These are phyloP conservation scores for Fusarium sororula DNA, from an alignment of 2,329 filamentous ascomycete species.

Conservation along the genomic window DNA sequence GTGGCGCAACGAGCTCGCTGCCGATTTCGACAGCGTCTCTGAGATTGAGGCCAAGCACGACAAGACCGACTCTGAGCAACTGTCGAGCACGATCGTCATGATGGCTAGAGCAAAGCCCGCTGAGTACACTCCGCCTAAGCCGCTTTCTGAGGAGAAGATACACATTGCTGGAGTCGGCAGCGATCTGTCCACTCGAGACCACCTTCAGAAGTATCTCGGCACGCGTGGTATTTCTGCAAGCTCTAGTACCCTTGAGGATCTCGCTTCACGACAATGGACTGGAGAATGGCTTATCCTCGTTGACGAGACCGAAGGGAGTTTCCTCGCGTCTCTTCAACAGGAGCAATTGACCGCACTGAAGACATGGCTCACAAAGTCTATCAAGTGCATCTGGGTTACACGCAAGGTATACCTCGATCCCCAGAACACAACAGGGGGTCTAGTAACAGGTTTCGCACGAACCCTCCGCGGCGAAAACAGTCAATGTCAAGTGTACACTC, in stretches of 20 bases:
- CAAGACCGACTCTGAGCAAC: slow-evolving; percentile 3
- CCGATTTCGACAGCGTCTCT: slow-evolving; percentile 32
- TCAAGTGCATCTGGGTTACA: slow-evolving; percentile 38
- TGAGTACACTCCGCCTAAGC: slow-evolving; percentile 1
- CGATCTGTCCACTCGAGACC: not conserved
- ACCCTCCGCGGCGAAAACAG: slow-evolving; percentile 34
- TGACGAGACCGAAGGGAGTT: slow-evolving; percentile 31
- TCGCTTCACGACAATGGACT: slow-evolving; percentile 19
- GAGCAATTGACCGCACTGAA: slow-evolving; percentile 29
- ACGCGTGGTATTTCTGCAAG: slow-evolving; percentile 16
- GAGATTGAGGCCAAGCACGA: slow-evolving; percentile 25
- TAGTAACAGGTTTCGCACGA: slow-evolving; percentile 37
- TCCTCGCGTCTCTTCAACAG: slow-evolving; percentile 26
- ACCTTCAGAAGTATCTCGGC: slow-evolving; percentile 9
- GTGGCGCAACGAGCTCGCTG: slow-evolving; percentile 33
- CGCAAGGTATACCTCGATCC: slow-evolving; percentile 35
- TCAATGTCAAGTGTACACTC: slow-evolving; percentile 33
- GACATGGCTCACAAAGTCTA: slow-evolving; percentile 20
- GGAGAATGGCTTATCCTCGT: slow-evolving; percentile 34
- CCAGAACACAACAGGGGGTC: slow-evolving; percentile 31
- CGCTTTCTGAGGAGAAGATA: slow-evolving; percentile 18
- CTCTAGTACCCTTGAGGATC: slow-evolving; percentile 21
- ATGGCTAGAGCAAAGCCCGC: slow-evolving; percentile 29
- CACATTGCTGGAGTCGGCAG: slow-evolving; percentile 21
- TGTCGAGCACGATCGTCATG: slow-evolving; percentile 38